Percentiles rank a stretch among this genome's conserved stretches.
Conservation (phyloP, 306 rosid genomes). For the Castanopsis chinensis region DNA sequence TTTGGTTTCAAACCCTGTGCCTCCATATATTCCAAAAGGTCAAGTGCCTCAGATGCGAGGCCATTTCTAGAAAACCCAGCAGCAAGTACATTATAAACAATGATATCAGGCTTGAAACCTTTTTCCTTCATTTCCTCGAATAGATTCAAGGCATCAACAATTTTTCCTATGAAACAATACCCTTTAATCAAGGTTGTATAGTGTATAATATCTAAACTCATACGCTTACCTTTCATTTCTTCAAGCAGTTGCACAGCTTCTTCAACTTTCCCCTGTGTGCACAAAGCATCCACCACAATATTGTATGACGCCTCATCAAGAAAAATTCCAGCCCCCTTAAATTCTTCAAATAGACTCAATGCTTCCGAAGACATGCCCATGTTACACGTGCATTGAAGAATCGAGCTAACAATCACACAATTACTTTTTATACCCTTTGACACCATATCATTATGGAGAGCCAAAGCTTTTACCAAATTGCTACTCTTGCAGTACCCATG, state of each 20-base stretch:
- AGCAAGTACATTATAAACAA: constrained; percentile 66
- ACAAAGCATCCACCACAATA: constrained; percentile 58
- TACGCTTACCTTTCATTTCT: constrained; percentile 52
- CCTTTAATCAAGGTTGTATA: constrained; percentile 80
- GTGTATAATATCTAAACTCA: constrained; percentile 62
- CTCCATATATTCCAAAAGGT: constrained; percentile 54
- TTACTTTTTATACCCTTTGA: constrained; percentile 64
- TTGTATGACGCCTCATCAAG: constrained; percentile 66
- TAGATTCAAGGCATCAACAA: constrained; percentile 34
- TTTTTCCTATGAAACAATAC: constrained; percentile 44
- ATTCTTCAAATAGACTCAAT: constrained; percentile 42
- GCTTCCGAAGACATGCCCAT: constrained; percentile 59
- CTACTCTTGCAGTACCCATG: constrained; percentile 64
- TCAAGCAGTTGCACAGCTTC: constrained; percentile 57
- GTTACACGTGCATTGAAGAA: constrained; percentile 67
- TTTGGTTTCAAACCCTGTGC: constrained; percentile 51
- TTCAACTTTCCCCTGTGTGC: constrained; percentile 60
- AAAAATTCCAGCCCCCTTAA: constrained; percentile 48
- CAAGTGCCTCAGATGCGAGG: constrained; percentile 30
- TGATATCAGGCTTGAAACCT: constrained; percentile 67
- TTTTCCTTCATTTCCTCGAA: constrained; percentile 53
- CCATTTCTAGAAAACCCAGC: constrained; percentile 60
- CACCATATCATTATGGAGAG: constrained; percentile 52
- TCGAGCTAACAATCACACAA: constrained; percentile 52
- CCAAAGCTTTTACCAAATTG: constrained; percentile 50